Base-by-base conservation (phyloP, 345 rosid genomes). In the Streptanthus diversifolius region DNA sequence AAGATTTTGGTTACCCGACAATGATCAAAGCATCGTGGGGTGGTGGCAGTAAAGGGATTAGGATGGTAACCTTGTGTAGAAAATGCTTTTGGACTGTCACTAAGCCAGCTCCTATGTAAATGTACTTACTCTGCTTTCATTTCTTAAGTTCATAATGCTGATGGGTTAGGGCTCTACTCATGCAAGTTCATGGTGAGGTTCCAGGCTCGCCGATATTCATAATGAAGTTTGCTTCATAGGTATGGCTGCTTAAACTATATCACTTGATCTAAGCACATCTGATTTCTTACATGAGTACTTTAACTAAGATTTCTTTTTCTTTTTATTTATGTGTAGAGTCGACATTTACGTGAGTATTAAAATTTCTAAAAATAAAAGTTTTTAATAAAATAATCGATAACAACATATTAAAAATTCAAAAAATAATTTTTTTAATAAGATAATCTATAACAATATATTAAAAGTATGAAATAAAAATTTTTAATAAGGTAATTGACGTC, bases 11-110 rank as follows among this genome's bases (percentile, higher is more conserved):
- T 77, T 93, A 93, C 79, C 98, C 98, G 49, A 95, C 98, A 76
- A 93, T 93, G 98, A 93, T 91, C 82, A 93, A 93, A 88, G 98
- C 98, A 30, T 93, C 98, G 1, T 93, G 98, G 98, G 98, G 98
- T 60, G 98, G 98, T 41, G 98, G 98, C 22, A 97, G 98, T 73
- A 91, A 93, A 86, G 98, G 98, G 68, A 93, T 93, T 75, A 86
- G 97, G 82, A 93, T 91, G 98, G 98, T 93, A 41, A 57, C 80
- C 64, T 22, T 63, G 76, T 41, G 78, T 40, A 58, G 36, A 61
- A 22, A 6, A 29, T 51, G 48, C 43, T 25, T 39, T 73, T 53
- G 52, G 73, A 60, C 14, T 32, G 8, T 32, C 35, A 32, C 8
- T 65, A 33, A 24, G 51, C 66, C 0, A 36, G 25, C 13, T 43